phyloP scores from a whole-genome alignment of 108 stramenopile species.

The Craspedostauros australis region DNA sequence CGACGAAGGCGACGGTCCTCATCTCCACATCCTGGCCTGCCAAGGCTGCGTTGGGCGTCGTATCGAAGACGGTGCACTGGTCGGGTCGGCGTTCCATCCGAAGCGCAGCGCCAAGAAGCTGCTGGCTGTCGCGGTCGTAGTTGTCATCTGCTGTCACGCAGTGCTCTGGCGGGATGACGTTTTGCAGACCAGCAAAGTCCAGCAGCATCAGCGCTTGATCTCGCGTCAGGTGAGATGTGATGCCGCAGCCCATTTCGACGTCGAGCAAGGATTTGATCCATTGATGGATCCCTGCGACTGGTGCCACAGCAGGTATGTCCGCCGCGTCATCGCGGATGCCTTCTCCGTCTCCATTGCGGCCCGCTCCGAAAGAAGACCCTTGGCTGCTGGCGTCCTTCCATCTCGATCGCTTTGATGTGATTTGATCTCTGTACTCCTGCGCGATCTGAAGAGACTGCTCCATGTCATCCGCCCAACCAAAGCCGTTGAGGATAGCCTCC shows the following conservation, averaged over 20 bases:
- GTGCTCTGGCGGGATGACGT: constrained; percentile 52
- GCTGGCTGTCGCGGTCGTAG: constrained; percentile 43
- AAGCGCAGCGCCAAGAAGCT: constrained; percentile 57
- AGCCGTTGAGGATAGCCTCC: constrained; percentile 22
- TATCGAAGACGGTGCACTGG: constrained; percentile 71
- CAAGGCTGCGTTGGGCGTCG: constrained; percentile 42
- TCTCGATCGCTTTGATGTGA: constrained; percentile 10
- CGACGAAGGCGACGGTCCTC: constrained; percentile 57
- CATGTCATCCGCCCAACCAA: constrained; percentile 31
- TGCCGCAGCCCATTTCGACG: constrained; percentile 68
- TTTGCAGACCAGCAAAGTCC: constrained; percentile 46
- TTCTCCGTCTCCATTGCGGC: constrained; percentile 14
- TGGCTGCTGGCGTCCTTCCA: constrained; percentile 5
- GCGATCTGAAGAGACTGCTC: constrained; percentile 18
- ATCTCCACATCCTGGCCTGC: constrained; percentile 67
- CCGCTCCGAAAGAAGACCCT: constrained; percentile 1
- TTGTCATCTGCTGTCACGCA: constrained; percentile 39
- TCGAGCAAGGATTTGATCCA: constrained; percentile 58
- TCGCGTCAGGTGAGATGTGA: constrained; percentile 52
- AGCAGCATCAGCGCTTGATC: constrained; percentile 52
- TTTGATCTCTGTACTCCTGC: constrained; percentile 19
- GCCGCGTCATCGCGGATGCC: constrained; percentile 28
- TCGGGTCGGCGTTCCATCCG: constrained; percentile 70
- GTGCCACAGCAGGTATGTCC: constrained; percentile 26
- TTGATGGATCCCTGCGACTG: constrained; percentile 30